Evolutionary conservation across 2,329 filamentous ascomycete genomes (phyloP).

Genomic region (Pseudogymnoascus sp.): DNA sequence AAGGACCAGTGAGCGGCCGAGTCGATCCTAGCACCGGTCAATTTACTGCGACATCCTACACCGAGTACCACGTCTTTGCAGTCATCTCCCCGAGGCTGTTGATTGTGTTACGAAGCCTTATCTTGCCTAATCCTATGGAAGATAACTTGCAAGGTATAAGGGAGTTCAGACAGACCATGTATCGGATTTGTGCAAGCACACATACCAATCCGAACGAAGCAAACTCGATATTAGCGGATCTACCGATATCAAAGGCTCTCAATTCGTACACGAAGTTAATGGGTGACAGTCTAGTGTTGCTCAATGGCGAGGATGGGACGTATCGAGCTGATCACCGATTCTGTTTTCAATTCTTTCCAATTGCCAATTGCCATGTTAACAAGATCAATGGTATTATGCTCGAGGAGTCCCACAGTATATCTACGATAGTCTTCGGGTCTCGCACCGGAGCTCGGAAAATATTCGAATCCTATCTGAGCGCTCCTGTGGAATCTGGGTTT

Average conservation of each 20-base stretch:
- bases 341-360: conserved; percentile 28
- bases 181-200: not conserved
- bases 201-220: conserved; percentile 16
- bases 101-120: conserved; percentile 21
- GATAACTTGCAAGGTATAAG: conserved; percentile 10
- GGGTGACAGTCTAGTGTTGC: conserved; percentile 16
- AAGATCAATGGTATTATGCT: conserved; percentile 29
- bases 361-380: conserved; percentile 23
- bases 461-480: not conserved
- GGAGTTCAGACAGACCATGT: not conserved
- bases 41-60: conserved; percentile 11
- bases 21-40: not conserved
- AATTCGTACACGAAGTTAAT: conserved; percentile 26
- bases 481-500: not conserved
- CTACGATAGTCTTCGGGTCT: conserved; percentile 26
- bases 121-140: conserved; percentile 21
- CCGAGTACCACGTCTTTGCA: conserved; percentile 18
- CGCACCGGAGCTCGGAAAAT: not conserved
- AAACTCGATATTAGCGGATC: conserved; percentile 22
- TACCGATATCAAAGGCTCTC: conserved; percentile 26
- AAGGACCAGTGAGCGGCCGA: conserved; percentile 21
- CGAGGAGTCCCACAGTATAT: conserved; percentile 23
- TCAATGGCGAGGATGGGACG: conserved; percentile 16
- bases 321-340: conserved; percentile 22
- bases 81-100: conserved; percentile 22